Conservation (phyloP, 2,329 filamentous ascomycete species). For the Colletotrichum truncatum region DNA sequence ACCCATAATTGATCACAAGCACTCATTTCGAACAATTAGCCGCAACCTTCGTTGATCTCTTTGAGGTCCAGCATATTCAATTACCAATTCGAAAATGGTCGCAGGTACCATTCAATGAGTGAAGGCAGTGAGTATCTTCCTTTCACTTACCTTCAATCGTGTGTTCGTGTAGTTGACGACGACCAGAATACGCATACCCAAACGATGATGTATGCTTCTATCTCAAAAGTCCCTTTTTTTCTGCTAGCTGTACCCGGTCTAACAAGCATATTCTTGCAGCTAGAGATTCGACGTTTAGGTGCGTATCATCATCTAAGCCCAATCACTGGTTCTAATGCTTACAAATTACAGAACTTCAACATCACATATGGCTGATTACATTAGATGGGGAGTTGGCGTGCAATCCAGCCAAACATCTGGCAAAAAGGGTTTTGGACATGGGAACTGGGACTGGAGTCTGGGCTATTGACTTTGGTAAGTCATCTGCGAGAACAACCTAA, state of each 20-base stretch:
- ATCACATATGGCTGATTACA: constrained; percentile 43
- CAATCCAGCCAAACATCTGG: constrained; percentile 35
- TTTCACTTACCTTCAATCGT: background rate
- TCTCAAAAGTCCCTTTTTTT: background rate
- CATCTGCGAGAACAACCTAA: too few species aligned
- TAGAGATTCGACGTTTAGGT: constrained; percentile 40
- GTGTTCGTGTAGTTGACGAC: background rate
- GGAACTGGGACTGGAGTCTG: constrained; percentile 58
- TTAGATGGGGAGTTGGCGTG: constrained; percentile 40
- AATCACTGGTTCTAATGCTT: too few species aligned
- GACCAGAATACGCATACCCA: constrained; percentile 36
- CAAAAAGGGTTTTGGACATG: constrained; percentile 50
- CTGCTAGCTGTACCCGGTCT: background rate
- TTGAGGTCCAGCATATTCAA: constrained; percentile 42
- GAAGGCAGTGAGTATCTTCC: background rate
- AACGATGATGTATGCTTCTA: constrained; percentile 38
- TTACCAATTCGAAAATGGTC: constrained; percentile 46
- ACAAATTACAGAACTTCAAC: constrained; percentile 47
- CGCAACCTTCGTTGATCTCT: background rate
- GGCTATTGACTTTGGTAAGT: constrained; percentile 52
- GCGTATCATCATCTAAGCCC: background rate
- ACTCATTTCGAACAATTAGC: too few species aligned
- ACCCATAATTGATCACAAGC: background rate
- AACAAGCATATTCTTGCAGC: constrained; percentile 22
- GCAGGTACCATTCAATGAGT: constrained; percentile 44